Conservation (phyloP, 768 basidiomycete species). For the Boletus pseudo-olivaceus region DNA sequence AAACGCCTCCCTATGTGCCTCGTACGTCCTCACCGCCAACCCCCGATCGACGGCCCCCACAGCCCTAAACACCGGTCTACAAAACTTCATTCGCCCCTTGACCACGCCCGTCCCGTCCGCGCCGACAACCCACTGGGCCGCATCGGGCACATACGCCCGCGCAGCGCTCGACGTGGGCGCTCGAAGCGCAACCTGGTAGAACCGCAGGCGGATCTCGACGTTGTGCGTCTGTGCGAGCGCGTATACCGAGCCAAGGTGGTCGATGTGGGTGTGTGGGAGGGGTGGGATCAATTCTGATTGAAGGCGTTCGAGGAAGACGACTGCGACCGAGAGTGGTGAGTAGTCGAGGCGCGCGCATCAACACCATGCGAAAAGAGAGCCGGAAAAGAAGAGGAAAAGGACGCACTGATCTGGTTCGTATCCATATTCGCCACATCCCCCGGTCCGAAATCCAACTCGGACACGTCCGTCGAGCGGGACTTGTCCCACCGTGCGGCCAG, state of each 20-base stretch:
- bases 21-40: constrained; percentile 53
- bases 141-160: constrained; percentile 46
- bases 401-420: constrained; percentile 72
- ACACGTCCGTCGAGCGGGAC: constrained; percentile 48
- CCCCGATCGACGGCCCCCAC: constrained; percentile 49
- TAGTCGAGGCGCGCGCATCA: neutral
- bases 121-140: constrained; percentile 67
- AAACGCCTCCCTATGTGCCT: constrained; percentile 48
- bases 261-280: constrained; percentile 57
- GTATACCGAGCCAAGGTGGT: constrained; percentile 55
- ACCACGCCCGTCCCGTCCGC: constrained; percentile 52
- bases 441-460: constrained; percentile 51
- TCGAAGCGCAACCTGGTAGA: constrained; percentile 67
- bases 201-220: constrained; percentile 74
- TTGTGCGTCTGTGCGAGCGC: constrained; percentile 51
- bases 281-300: constrained; percentile 46
- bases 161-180: constrained; percentile 49
- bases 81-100: constrained; percentile 86
- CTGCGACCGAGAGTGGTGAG: constrained; percentile 35
- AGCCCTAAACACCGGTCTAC: constrained; percentile 61
- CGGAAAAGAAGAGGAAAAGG: too few species aligned
- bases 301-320: constrained; percentile 82
- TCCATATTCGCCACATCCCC: constrained; percentile 63
- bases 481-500: constrained; percentile 75
- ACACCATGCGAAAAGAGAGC: neutral